A percentile compares a stretch with the other conserved stretches of the same genome.
Conservation (phyloP, 2,329 filamentous ascomycete species). For the Pyrenochaeta sp. region DNA sequence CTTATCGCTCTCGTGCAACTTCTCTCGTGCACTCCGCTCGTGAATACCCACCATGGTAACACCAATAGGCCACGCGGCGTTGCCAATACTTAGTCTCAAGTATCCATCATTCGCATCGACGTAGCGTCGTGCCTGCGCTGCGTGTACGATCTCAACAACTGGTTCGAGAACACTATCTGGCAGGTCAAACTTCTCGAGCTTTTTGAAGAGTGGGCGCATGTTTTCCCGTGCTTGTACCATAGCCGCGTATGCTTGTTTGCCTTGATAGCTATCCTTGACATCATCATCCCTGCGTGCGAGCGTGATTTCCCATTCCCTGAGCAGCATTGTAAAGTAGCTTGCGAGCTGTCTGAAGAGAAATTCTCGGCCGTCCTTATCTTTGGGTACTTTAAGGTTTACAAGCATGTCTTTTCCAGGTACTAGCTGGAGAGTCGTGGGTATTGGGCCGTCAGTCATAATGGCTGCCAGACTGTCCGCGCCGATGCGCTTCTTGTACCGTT, state of each 20-base stretch:
- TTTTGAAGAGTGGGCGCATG: constrained; percentile 87
- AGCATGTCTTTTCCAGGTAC: constrained; percentile 91
- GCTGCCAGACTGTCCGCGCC: constrained; percentile 52
- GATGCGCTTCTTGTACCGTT: constrained; percentile 73
- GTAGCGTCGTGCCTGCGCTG: constrained; percentile 88
- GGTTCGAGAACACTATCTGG: constrained; percentile 82
- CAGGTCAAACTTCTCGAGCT: constrained; percentile 82
- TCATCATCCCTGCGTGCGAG: constrained; percentile 67
- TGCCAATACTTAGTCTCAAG: constrained; percentile 89
- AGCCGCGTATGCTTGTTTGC: constrained; percentile 81
- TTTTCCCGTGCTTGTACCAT: constrained; percentile 90
- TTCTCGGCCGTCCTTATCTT: constrained; percentile 70
- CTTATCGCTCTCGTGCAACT: constrained; percentile 80
- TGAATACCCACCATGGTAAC: constrained; percentile 99
- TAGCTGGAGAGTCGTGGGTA: constrained; percentile 82
- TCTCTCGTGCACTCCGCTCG: constrained; percentile 93
- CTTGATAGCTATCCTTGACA: constrained; percentile 76
- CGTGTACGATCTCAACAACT: constrained; percentile 89
- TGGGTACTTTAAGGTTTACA: constrained; percentile 67
- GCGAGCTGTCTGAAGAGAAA: constrained; percentile 88
- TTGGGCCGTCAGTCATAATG: constrained; percentile 75
- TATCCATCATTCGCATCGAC: constrained; percentile 98
- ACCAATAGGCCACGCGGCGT: constrained; percentile 98
- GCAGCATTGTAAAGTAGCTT: constrained; percentile 96
- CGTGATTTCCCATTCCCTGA: constrained; percentile 84